phyloP scores from a whole-genome alignment of 1,139 yeast species.

The Geotrichum carabidarum region DNA sequence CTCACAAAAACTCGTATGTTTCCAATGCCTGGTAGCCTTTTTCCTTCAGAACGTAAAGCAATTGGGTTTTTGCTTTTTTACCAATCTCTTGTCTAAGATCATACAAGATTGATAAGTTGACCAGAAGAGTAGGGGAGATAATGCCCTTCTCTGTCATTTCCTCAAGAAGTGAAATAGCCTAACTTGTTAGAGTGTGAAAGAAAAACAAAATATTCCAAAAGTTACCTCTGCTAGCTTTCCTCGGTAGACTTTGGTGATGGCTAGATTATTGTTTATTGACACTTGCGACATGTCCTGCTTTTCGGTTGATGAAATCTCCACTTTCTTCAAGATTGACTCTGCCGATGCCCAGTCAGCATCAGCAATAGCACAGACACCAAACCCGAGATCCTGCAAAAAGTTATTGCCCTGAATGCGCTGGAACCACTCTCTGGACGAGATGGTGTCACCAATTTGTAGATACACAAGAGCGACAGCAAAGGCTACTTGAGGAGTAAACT shows the following conservation, averaged over 20 bases:
- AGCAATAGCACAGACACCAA: slow-evolving; percentile 30
- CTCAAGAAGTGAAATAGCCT: slow-evolving; percentile 41
- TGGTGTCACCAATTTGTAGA: slow-evolving; percentile 32
- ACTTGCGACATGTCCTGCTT: not conserved
- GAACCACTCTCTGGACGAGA: slow-evolving; percentile 33
- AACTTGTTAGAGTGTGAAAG: not conserved
- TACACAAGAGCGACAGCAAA: slow-evolving; percentile 28
- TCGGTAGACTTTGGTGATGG: slow-evolving; percentile 29
- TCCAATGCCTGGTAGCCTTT: slow-evolving; percentile 18
- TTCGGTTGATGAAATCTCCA: slow-evolving; percentile 2
- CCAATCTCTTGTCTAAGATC: slow-evolving; percentile 30
- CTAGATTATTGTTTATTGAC: slow-evolving; percentile 24
- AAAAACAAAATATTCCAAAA: not conserved
- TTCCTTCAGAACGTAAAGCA: slow-evolving; percentile 4
- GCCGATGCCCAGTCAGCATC: slow-evolving; percentile 31
- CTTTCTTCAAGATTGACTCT: slow-evolving; percentile 18
- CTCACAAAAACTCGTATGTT: slow-evolving; percentile 17
- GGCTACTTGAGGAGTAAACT: slow-evolving; percentile 22
- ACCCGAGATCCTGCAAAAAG: slow-evolving; percentile 19
- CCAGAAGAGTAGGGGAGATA: slow-evolving; percentile 25
- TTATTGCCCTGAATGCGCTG: slow-evolving; percentile 16
- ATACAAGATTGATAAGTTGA: slow-evolving; percentile 31
- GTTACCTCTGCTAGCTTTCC: slow-evolving; percentile 41
- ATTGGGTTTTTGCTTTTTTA: slow-evolving; percentile 17
- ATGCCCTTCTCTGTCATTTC: slow-evolving; percentile 24